These are phyloP conservation scores for Thymus quinquecostatus DNA, from an alignment of 257 asterid genomes.

Conservation along the genomic window DNA sequence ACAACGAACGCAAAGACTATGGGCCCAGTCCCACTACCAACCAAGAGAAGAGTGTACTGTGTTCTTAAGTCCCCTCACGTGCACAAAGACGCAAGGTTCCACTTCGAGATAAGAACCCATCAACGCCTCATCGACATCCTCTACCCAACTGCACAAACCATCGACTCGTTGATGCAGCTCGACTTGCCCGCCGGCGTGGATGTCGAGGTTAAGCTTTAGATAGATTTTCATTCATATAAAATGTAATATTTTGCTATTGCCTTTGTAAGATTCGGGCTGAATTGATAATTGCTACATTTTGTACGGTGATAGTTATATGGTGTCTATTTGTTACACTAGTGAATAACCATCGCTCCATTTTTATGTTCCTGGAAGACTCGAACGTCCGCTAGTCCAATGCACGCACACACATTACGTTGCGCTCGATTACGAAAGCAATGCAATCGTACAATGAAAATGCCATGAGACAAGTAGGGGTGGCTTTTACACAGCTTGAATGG, in stretches of 20 bases:
- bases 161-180: slow-evolving; percentile 94
- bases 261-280: slow-evolving; percentile 16
- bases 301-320: slow-evolving; percentile 24
- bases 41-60: slow-evolving; percentile 80
- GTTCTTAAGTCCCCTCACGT: slow-evolving; percentile 97
- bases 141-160: slow-evolving; percentile 95
- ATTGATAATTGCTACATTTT: slow-evolving; percentile 18
- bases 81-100: slow-evolving; percentile 97
- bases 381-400: too few species aligned
- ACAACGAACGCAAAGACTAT: slow-evolving; percentile 83
- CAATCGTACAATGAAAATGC: too few species aligned
- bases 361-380: too few species aligned
- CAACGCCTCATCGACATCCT: slow-evolving; percentile 94
- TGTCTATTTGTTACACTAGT: background rate
- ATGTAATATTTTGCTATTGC: slow-evolving; percentile 12
- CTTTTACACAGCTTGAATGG: too few species aligned
- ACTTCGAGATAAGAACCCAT: slow-evolving; percentile 91
- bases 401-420: too few species aligned
- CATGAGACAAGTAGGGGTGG: too few species aligned
- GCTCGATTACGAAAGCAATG: too few species aligned
- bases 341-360: too few species aligned
- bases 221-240: slow-evolving; percentile 34
- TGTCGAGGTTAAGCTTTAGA: slow-evolving; percentile 96
- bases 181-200: slow-evolving; percentile 98
- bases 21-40: slow-evolving; percentile 97